Evolutionary conservation across 139 green algal species (phyloP).

Genomic region (Micromonas pusilla): DNA sequence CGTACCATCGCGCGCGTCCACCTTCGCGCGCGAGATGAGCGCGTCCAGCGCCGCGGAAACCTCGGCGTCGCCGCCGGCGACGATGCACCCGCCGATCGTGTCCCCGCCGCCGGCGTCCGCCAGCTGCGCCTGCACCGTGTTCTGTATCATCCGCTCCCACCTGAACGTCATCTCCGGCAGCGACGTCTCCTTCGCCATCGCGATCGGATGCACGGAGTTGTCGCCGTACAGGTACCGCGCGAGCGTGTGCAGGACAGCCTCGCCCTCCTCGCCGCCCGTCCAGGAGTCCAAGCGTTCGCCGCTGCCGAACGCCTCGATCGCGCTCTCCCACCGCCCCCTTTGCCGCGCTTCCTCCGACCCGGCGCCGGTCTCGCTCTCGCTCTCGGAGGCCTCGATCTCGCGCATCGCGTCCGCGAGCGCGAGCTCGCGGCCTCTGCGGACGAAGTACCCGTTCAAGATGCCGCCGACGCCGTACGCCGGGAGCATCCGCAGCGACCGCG

Average conservation of each 20-base stretch:
- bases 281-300: background rate
- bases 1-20: background rate
- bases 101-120: background rate
- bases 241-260: background rate
- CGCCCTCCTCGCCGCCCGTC: background rate
- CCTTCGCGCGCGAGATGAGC: background rate
- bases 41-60: background rate
- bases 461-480: constrained; percentile 20
- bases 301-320: background rate
- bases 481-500: background rate
- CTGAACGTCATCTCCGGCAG: background rate
- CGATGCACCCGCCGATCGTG: background rate
- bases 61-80: background rate
- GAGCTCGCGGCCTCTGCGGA: background rate
- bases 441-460: background rate
- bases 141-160: background rate
- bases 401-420: background rate
- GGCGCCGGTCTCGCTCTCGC: too few relatives aligned
- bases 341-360: too few relatives aligned
- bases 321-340: too few relatives aligned
- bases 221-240: background rate
- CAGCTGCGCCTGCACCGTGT: background rate
- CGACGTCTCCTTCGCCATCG: background rate
- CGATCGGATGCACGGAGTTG: background rate
- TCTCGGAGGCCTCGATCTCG: too few relatives aligned